Evolutionary conservation across 2,329 filamentous ascomycete genomes (phyloP).

Genomic region (Rhynchosporium agropyri): DNA sequence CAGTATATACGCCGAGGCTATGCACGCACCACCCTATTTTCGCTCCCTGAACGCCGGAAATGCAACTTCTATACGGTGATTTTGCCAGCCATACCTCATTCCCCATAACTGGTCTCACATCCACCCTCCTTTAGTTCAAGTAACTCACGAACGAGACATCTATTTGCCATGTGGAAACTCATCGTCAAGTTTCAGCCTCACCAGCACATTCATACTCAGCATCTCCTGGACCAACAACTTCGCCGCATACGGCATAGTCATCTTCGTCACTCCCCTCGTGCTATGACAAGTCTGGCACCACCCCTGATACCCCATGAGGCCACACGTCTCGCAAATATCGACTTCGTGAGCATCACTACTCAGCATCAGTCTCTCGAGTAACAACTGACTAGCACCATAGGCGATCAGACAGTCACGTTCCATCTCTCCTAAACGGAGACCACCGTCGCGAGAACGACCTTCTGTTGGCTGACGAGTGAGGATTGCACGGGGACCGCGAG

Average conservation of each 20-base stretch:
- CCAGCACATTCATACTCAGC: slow-evolving; percentile 98
- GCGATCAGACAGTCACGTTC: slow-evolving; percentile 97
- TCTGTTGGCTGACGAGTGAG: slow-evolving; percentile 95
- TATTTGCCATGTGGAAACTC: slow-evolving; percentile 69
- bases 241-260: slow-evolving; percentile 97
- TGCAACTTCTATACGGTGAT: slow-evolving; percentile 10
- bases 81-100: neutral
- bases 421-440: slow-evolving; percentile 95
- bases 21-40: neutral
- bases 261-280: slow-evolving; percentile 80
- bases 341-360: slow-evolving; percentile 88
- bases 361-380: slow-evolving; percentile 93
- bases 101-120: neutral
- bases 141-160: neutral
- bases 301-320: slow-evolving; percentile 91
- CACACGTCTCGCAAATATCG: slow-evolving; percentile 92
- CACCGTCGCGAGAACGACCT: slow-evolving; percentile 89
- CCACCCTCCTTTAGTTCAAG: neutral
- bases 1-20: slow-evolving; percentile 6
- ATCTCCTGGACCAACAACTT: slow-evolving; percentile 96
- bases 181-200: slow-evolving; percentile 85
- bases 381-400: slow-evolving; percentile 89
- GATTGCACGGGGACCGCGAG: slow-evolving; percentile 86
- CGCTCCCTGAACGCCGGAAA: slow-evolving; percentile 1
- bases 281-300: slow-evolving; percentile 94